These are phyloP conservation scores for Quercus lobata DNA, from an alignment of 331 rosid genomes.

Conservation along the genomic window DNA sequence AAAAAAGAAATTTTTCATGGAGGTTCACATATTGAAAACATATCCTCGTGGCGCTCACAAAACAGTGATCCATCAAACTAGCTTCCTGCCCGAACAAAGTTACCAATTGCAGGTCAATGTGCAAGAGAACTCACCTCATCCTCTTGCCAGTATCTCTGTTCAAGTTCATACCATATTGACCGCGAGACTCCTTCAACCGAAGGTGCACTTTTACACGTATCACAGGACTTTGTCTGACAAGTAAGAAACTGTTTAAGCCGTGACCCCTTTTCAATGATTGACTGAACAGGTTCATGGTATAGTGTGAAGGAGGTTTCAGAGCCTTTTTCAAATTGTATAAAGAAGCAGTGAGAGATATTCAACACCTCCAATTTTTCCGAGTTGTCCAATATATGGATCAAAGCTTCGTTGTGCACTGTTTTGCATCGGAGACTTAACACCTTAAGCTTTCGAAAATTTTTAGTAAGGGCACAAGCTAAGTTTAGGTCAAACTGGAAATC, in stretches of 20 bases:
- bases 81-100: no score
- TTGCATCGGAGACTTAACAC: conserved; percentile 4
- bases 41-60: no score
- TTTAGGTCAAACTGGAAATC: neutral
- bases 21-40: no score
- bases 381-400: neutral
- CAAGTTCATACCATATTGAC: neutral
- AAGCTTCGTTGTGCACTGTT: neutral
- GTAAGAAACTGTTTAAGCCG: neutral
- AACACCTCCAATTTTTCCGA: conserved; percentile 1
- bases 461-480: neutral
- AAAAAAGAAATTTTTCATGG: no score
- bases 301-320: no score
- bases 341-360: conserved; percentile 10
- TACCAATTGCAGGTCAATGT: no score
- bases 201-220: no score
- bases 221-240: neutral
- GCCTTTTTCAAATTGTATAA: neutral
- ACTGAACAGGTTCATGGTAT: no score
- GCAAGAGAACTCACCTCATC: neutral
- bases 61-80: no score
- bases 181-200: no score
- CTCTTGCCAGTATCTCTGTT: neutral
- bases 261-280: neutral
- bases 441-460: neutral